These are phyloP conservation scores for Meyerozyma sp. DNA, from an alignment of 1,139 yeast genomes.

Conservation along the genomic window DNA sequence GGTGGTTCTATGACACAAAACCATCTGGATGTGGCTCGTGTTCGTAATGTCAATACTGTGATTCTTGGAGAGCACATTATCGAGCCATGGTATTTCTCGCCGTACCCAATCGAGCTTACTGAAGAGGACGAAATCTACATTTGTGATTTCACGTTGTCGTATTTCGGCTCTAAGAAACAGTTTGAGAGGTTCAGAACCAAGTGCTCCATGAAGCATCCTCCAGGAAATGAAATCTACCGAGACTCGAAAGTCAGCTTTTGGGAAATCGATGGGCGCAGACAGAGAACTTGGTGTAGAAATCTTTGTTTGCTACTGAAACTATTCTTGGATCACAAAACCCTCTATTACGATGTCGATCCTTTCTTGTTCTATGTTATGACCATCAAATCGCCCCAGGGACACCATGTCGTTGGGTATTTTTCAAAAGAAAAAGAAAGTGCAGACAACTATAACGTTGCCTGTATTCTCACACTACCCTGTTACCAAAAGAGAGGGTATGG, in stretches of 20 bases:
- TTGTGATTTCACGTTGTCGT: slow-evolving; percentile 86
- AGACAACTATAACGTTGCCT: slow-evolving; percentile 94
- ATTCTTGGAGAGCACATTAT: slow-evolving; percentile 87
- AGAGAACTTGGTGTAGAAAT: slow-evolving; percentile 95
- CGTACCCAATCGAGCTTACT: slow-evolving; percentile 91
- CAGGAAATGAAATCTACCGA: slow-evolving; percentile 94
- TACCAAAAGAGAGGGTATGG: slow-evolving; percentile 96
- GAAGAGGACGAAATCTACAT: slow-evolving; percentile 86
- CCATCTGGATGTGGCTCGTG: slow-evolving; percentile 85
- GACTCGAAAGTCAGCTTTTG: slow-evolving; percentile 76
- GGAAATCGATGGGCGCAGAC: slow-evolving; percentile 95
- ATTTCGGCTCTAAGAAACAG: slow-evolving; percentile 84
- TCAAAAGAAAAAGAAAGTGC: slow-evolving; percentile 96
- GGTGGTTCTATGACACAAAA: slow-evolving; percentile 95
- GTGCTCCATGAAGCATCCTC: slow-evolving; percentile 88
- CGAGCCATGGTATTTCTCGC: slow-evolving; percentile 98
- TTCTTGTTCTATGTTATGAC: slow-evolving; percentile 95
- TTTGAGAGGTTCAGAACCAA: slow-evolving; percentile 87
- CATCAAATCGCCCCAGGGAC: slow-evolving; percentile 78
- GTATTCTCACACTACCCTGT: slow-evolving; percentile 92
- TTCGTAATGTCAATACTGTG: slow-evolving; percentile 71
- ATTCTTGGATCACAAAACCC: slow-evolving; percentile 89
- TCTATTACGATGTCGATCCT: slow-evolving; percentile 96
- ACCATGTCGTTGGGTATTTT: slow-evolving; percentile 92
- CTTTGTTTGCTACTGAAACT: slow-evolving; percentile 82